Evolutionary conservation across 768 basidiomycete species (phyloP), one percentile per base, ranked within the genome.

Genomic region (Vishniacozyma victoriae): DNA sequence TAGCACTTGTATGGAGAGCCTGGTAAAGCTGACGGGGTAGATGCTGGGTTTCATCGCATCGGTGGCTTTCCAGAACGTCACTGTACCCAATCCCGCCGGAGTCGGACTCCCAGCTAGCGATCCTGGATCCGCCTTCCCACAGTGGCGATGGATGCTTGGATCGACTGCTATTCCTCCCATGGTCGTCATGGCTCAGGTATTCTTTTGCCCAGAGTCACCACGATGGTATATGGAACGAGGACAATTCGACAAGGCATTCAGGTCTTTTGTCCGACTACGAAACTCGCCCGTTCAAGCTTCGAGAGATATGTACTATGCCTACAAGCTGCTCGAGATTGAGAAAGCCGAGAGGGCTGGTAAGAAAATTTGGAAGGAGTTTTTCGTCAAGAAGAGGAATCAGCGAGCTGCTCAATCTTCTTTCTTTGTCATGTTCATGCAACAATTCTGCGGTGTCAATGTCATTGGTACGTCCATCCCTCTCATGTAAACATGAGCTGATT

Each of bases 181-280:
- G 16, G 35, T 44, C 38, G 43, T 60, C 24, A 43, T 63, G 25
- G 35, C 53, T 5, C 47, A 67, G n/a, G 58, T 64, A 25, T 69
- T 35, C 48, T 67, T 69, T 57, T 58, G 56, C 43, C 63, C 65
- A 5, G 68, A 68, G 48, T 60, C 57, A 2, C 71, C 71, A 3
- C 53, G 72, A 41, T 76, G 72, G 73, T 54, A 68, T 42, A 73
- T 76, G 66, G 71, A 72, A 44, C 72, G 72, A 52, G 53, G 54
- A 27, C 54, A 70, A 26, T 70, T 70, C 62, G 48, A 48, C 4
- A 48, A 72, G 11, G 75, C 75, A 0, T 74, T 57, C 54, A 35
- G 50, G 12, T 66, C 70, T 5, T 55, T 74, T 48, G 45, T 54
- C 35, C 55, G 66, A 22, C 64, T 76, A 5, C 59, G 74, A 25